Conservation (phyloP, 768 basidiomycete genomes). For the Serpula lacrymans region DNA sequence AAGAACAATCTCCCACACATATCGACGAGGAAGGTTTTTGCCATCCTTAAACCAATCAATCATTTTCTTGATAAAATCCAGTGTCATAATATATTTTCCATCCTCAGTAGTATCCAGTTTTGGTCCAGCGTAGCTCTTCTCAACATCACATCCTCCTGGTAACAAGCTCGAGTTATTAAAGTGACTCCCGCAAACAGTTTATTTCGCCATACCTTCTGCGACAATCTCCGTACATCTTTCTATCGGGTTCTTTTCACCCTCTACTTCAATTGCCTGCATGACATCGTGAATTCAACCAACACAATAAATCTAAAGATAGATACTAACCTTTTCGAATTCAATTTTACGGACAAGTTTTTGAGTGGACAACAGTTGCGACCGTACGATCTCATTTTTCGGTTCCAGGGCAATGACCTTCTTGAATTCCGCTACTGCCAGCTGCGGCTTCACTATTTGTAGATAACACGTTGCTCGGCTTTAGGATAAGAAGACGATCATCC, state of each 20-base stretch:
- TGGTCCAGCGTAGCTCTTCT: constrained; percentile 73
- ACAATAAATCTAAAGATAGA: background rate
- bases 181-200: background rate
- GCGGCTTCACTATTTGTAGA: constrained; percentile 86
- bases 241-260: constrained; percentile 81
- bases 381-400: constrained; percentile 79
- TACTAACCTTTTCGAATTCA: constrained; percentile 83
- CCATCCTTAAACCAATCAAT: constrained; percentile 91
- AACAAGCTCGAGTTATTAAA: background rate
- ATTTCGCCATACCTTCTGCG: constrained; percentile 52
- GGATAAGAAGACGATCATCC: constrained; percentile 1
- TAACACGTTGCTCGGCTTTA: constrained; percentile 84
- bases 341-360: constrained; percentile 88
- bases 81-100: constrained; percentile 70
- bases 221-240: constrained; percentile 78
- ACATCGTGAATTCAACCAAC: constrained; percentile 5
- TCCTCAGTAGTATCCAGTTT: constrained; percentile 54
- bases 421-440: constrained; percentile 83
- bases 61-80: constrained; percentile 81
- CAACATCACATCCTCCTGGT: constrained; percentile 75
- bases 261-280: constrained; percentile 82
- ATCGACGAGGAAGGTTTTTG: constrained; percentile 85
- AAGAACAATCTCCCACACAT: constrained; percentile 94
- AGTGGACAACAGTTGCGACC: constrained; percentile 78
- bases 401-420: constrained; percentile 81